Evolutionary conservation across 305 asterid species (phyloP).

Genomic region (Solanum chacoense): DNA sequence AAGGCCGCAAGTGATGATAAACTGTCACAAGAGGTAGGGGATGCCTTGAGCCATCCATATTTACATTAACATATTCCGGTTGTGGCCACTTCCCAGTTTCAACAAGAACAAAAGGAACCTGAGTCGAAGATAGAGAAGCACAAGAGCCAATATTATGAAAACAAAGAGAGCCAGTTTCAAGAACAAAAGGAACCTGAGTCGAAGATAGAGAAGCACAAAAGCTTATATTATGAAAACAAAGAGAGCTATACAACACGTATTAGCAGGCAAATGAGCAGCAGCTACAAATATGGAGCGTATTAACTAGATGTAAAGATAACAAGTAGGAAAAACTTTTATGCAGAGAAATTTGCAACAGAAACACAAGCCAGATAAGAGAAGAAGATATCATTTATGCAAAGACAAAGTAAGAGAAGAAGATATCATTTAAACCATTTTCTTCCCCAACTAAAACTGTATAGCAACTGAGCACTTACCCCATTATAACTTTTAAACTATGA

Average conservation of each 20-base stretch:
- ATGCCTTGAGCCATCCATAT: slow-evolving; percentile 82
- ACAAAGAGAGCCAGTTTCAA: slow-evolving; percentile 1
- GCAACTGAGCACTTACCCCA: neutral
- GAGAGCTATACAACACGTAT: neutral
- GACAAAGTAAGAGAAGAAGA: neutral
- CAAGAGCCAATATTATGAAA: neutral
- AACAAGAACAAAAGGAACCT: slow-evolving; percentile 84
- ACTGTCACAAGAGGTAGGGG: slow-evolving; percentile 69
- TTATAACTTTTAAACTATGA: neutral
- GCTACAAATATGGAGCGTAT: neutral
- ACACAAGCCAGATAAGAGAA: neutral
- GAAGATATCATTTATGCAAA: neutral
- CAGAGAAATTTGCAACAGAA: neutral
- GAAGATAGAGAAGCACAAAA: slow-evolving; percentile 6
- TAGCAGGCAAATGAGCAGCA: neutral
- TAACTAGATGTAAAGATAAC: neutral
- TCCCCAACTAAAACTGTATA: neutral
- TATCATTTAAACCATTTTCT: neutral
- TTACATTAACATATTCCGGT: slow-evolving; percentile 53
- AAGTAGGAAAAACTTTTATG: neutral
- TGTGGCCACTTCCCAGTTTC: slow-evolving; percentile 49
- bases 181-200: slow-evolving; percentile 72
- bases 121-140: slow-evolving; percentile 10
- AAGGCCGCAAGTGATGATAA: slow-evolving; percentile 62
- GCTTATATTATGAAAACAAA: neutral